These are phyloP conservation scores for Hygrophila difformis DNA, from an alignment of 257 asterid genomes.

Conservation along the genomic window DNA sequence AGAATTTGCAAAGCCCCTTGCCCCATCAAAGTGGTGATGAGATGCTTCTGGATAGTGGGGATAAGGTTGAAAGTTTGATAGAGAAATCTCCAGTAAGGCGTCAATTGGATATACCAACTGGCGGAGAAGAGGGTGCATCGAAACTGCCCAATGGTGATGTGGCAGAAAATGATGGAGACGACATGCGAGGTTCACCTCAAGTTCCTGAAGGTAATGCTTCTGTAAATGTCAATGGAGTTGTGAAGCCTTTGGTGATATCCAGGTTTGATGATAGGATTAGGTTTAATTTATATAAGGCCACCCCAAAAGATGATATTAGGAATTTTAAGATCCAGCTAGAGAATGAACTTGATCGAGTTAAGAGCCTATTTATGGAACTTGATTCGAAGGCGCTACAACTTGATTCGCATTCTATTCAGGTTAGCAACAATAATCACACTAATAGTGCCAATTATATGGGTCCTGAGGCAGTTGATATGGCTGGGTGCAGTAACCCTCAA, in stretches of 20 bases:
- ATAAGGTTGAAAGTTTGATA: background rate
- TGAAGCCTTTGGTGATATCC: constrained; percentile 34
- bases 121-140: background rate
- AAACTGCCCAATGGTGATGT: background rate
- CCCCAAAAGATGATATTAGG: constrained; percentile 39
- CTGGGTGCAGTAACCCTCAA: constrained; percentile 28
- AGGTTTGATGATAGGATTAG: constrained; percentile 53
- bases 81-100: background rate
- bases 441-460: constrained; percentile 26
- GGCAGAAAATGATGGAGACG: background rate
- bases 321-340: constrained; percentile 47
- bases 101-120: background rate
- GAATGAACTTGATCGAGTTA: constrained; percentile 53
- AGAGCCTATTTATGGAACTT: constrained; percentile 34
- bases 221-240: constrained; percentile 17
- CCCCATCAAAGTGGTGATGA: background rate
- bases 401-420: constrained; percentile 27
- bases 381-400: constrained; percentile 56
- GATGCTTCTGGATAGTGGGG: background rate
- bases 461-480: constrained; percentile 30
- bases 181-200: background rate
- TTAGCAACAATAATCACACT: constrained; percentile 24
- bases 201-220: background rate
- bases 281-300: constrained; percentile 39
- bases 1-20: background rate